Base-by-base conservation (phyloP, 1,139 yeast genomes). In the Taphrina wiesneri region DNA sequence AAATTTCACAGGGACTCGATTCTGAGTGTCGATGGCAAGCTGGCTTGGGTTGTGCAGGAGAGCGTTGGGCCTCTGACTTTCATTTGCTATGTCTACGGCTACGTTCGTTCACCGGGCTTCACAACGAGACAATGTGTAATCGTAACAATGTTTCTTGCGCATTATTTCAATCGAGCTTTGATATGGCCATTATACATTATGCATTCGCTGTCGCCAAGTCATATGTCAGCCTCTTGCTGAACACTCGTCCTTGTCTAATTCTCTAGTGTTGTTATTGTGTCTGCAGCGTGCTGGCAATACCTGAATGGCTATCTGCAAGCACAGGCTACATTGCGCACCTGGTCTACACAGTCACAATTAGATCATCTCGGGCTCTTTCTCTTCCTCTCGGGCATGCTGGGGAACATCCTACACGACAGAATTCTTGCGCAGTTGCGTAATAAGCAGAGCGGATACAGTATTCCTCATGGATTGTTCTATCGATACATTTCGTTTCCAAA, bases 331-430 rank as follows among this genome's bases (percentile, higher is more conserved):
- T n/a, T 19, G 23, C 28, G n/a, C 2, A n/a, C 41, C 41, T 6
- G 19, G 9, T 3, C 13, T 6, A 60, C 56, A 11, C 25, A 57
- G 2, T 19, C 51, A 19, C 5, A 15, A 17, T 13, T 43, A 21
- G 43, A 23, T 28, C 43, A 19, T 15, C 23, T 51, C n/a, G 60
- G 41, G 0, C 21, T 52, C n/a, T 53, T 30, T 9, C 34, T 57
- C 6, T 49, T 53, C 28, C n/a, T 59, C n/a, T 53, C 46, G 21
- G 68, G 68, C n/a, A 36, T 59, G 41, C 7, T 23, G 23, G 65
- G 67, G 25, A 67, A 67, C 43, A 34, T 64, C 46, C 46, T 56
- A 34, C 68, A 67, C 54, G 68, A 67, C 43, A 36, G 32, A 21
- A 53, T 65, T 23, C 56, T 67, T 2, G 67, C 62, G 30, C 17